Base-by-base conservation (phyloP, 2,329 filamentous ascomycete species). In the Sporothrix sp. region DNA sequence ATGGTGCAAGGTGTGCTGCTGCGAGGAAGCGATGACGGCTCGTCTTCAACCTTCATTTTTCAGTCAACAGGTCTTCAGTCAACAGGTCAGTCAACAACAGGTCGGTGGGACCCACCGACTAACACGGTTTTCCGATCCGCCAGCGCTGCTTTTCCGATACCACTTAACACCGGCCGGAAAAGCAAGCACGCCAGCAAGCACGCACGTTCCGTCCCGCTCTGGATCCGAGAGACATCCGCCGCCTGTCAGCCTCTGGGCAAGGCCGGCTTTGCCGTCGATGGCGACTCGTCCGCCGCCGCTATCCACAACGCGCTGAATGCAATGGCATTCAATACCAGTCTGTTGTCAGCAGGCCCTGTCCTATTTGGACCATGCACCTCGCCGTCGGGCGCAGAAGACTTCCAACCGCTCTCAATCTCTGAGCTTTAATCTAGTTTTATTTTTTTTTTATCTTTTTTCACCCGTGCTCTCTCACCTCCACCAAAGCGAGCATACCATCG, bases 141-240 rank as follows among this genome's bases (percentile, higher is more conserved):
- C 21, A 13, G 8, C 6, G 10, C 27, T 18, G 3, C 44, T 47
- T 47, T 47, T 47, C 44, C 44, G 44, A 28, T 21, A 28, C 16
- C 6, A 37, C 44, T n/a, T 47, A 37, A 47, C 44, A 47, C 23
- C 14, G 3, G 20, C 33, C 42, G 43, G 44, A 47, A 28, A 47
- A 47, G 44, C n/a, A 14, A 28, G 7, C 35, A 13, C 2, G 9
- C 28, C 28, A 33, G 11, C 35, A 14, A 16, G 16, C 16, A 28
- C 28, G 14, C 30, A 25, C 43, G 9, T 4, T 25, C 18, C 25
- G 6, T 18, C 16, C 1, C 36, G 4, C 36, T 38, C 3, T 37
- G 6, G 7, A n/a, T 28, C 40, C 28, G 18, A 10, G 28, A n/a
- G 18, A 13, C 27, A 8, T 28, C 14, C 40, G 30, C 38, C 38